Conservation (phyloP, 2,329 filamentous ascomycete species). For the Stromatinia cepivora region DNA sequence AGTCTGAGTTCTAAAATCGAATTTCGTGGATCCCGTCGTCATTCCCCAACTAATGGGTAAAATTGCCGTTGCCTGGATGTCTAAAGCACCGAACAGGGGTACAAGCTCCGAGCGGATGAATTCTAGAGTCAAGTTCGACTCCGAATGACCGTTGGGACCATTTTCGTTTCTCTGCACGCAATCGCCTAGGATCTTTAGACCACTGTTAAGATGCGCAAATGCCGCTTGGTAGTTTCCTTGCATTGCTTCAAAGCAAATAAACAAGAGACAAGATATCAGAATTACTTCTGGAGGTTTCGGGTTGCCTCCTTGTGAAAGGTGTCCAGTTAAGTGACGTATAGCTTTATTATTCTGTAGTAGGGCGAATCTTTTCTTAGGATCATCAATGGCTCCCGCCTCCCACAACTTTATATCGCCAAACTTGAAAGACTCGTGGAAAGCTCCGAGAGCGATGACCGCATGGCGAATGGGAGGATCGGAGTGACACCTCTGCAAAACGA, state of each 20-base stretch:
- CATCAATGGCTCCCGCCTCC: slow-evolving; percentile 1
- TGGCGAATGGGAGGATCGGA: slow-evolving; percentile 33
- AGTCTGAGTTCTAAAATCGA: slow-evolving; percentile 2
- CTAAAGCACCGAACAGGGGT: slow-evolving; percentile 10
- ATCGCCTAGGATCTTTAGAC: slow-evolving; percentile 24
- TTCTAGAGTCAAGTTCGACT: not conserved
- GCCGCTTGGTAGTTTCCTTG: slow-evolving; percentile 28
- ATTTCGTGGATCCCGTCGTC: not conserved
- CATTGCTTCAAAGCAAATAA: slow-evolving; percentile 30
- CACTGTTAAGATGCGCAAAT: slow-evolving; percentile 29
- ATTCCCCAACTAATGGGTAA: slow-evolving; percentile 1
- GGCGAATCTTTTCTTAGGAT: slow-evolving; percentile 44
- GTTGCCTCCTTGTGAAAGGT: slow-evolving; percentile 37
- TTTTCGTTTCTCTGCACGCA: not conserved
- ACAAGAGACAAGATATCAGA: slow-evolving; percentile 29
- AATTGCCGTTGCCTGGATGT: slow-evolving; percentile 12
- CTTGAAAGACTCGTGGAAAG: slow-evolving; percentile 30
- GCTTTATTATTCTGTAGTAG: slow-evolving; percentile 30
- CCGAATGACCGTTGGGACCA: not conserved
- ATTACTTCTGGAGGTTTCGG: slow-evolving; percentile 17
- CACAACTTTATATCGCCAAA: slow-evolving; percentile 11
- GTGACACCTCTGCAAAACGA: slow-evolving; percentile 31
- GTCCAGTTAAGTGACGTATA: slow-evolving; percentile 45
- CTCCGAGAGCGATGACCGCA: slow-evolving; percentile 30
- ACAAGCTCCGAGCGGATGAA: slow-evolving; percentile 15